A percentile compares a stretch with the other conserved stretches of the same genome.
These are phyloP conservation scores for Phytopythium litorale DNA, from an alignment of 352 stramenopile species.

Conservation along the genomic window DNA sequence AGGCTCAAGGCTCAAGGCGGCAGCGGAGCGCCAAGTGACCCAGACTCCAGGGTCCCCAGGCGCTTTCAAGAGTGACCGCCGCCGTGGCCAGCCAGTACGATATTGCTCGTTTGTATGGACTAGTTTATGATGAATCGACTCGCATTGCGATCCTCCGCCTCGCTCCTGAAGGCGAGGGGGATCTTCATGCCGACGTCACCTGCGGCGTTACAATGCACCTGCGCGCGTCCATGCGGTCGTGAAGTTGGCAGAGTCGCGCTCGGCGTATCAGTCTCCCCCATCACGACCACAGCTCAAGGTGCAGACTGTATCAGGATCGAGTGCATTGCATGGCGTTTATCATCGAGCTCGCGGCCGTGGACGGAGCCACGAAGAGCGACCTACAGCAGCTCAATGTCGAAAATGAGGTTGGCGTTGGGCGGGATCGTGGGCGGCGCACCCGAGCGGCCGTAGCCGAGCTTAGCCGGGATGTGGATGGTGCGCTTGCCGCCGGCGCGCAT, in stretches of 20 bases:
- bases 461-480: slow-evolving; percentile 89
- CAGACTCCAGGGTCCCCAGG: too few species aligned
- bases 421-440: slow-evolving; percentile 84
- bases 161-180: too few species aligned
- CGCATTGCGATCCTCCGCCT: too few species aligned
- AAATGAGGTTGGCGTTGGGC: slow-evolving; percentile 91
- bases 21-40: too few species aligned
- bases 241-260: not conserved
- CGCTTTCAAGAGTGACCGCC: not conserved
- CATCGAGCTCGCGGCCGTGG: too few species aligned
- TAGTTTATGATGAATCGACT: not conserved
- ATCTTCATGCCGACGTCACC: not conserved
- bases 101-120: slow-evolving; percentile 1
- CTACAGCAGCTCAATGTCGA: slow-evolving; percentile 92
- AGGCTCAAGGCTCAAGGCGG: too few species aligned
- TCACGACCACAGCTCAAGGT: too few species aligned
- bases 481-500: slow-evolving; percentile 90
- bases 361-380: not conserved
- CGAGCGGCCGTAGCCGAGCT: slow-evolving; percentile 92
- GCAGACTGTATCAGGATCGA: too few species aligned
- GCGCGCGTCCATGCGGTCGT: not conserved
- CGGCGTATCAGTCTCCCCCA: not conserved
- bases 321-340: too few species aligned
- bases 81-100: too few species aligned
- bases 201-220: not conserved